Evolutionary conservation across 164 flowering plant genomes (phyloP), one percentile per base, ranked within the genome.

Genomic region (Kingdonia uniflora): DNA sequence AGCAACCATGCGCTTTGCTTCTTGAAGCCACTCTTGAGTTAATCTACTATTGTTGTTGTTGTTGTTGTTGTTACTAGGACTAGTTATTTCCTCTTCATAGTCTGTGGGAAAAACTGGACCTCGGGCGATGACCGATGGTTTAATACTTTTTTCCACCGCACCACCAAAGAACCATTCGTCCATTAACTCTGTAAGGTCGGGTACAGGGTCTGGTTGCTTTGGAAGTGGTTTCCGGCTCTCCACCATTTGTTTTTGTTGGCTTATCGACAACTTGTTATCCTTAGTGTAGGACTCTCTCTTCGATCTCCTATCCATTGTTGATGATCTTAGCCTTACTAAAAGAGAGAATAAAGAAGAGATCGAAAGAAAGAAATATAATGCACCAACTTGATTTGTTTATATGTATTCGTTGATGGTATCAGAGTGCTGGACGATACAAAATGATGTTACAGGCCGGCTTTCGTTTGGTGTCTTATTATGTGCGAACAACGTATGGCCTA

Each of bases 21-120:
- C 87, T 33, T 76, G 71, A 1, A 84, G 75, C 92, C 87, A 84
- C 45, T 81, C 84, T 44, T 81, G 84, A 14, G 87, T 80, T 29
- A 68, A 48, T 57, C 54, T 77, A 39, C 84, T 70, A 48, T 57
- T 56, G 26, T 14, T 69, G 49, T 53, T 71, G 26, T 44, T 66
- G 51, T 53, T 71, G 23, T 44, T 66, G 29, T 68, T 72, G 25
- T 68, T 71, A 26, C 81, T 76, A 0, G 61, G 64, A 51, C 69
- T 70, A 29, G 10, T 6, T 8, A 52, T 59, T 8, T 66, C 74
- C 39, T 55, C 68, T 41, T 47, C 65, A 15, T 64, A 62, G 1
- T 29, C 35, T 29, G 35, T 8, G 6, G 35, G 35, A 29, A 29
- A 4, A 29, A 29, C 35, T 3, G 35, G 35, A 8, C 4, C 35